These are phyloP conservation scores for Talaromyces liani DNA, from an alignment of 495 filamentous ascomycete genomes.

Conservation along the genomic window DNA sequence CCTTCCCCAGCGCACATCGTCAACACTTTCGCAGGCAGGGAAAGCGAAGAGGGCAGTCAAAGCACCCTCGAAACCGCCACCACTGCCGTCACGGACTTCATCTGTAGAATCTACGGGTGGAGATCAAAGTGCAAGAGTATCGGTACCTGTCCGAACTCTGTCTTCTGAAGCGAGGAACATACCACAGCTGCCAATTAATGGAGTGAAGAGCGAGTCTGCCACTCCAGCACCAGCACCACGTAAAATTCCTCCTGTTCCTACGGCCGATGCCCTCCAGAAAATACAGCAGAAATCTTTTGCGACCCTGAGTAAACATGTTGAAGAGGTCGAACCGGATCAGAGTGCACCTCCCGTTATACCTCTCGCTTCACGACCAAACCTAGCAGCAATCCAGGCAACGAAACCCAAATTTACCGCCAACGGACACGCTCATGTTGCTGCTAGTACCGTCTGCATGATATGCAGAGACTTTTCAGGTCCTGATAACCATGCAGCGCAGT, in stretches of 20 bases:
- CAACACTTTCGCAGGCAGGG: background rate
- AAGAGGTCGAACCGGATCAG: slow-evolving; percentile 12
- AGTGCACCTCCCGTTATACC: slow-evolving; percentile 49
- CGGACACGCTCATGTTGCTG: slow-evolving; percentile 8
- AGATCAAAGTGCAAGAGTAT: slow-evolving; percentile 14
- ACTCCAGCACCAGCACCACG: slow-evolving; percentile 11
- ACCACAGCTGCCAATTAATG: slow-evolving; percentile 11
- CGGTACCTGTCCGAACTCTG: slow-evolving; percentile 26
- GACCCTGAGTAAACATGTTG: slow-evolving; percentile 25
- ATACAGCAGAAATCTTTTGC: slow-evolving; percentile 32
- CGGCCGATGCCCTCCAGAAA: slow-evolving; percentile 21
- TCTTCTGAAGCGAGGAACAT: slow-evolving; percentile 16
- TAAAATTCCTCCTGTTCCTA: slow-evolving; percentile 30
- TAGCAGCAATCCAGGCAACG: slow-evolving; percentile 44
- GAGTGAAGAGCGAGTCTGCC: background rate
- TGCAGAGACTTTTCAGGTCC: slow-evolving; percentile 84
- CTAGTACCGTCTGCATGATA: slow-evolving; percentile 51
- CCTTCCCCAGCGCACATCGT: slow-evolving; percentile 17
- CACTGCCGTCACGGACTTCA: background rate
- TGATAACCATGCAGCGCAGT: slow-evolving; percentile 69
- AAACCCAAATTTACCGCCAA: slow-evolving; percentile 39
- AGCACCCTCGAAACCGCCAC: background rate
- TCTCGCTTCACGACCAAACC: slow-evolving; percentile 47
- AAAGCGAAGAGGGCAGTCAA: slow-evolving; percentile 1
- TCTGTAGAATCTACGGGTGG: slow-evolving; percentile 7